A percentile compares a stretch with the other conserved stretches of the same genome.
These are phyloP conservation scores for Stagonosporopsis chrysanthemi DNA, from an alignment of 2,329 filamentous ascomycete species.

Conservation along the genomic window DNA sequence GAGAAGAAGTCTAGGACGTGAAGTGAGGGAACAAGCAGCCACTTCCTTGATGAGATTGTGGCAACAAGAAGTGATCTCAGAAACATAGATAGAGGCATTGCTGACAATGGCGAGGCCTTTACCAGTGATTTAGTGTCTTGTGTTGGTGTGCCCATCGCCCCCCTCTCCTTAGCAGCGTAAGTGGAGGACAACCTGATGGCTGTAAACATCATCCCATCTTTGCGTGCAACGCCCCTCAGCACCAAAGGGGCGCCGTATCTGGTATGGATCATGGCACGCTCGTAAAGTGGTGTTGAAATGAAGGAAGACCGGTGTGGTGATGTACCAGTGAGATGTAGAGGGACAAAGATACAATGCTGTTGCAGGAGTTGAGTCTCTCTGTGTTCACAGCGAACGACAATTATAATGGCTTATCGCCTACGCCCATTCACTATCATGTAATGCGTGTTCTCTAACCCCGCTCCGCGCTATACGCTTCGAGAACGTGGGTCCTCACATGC, in stretches of 20 bases:
- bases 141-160: slow-evolving; percentile 8
- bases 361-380: background rate
- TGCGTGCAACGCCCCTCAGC: slow-evolving; percentile 15
- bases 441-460: slow-evolving; percentile 28
- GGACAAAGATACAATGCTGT: background rate
- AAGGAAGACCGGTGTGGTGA: background rate
- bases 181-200: slow-evolving; percentile 16
- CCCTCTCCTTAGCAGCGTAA: slow-evolving; percentile 11
- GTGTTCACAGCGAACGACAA: background rate
- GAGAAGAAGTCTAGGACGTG: slow-evolving; percentile 51
- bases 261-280: slow-evolving; percentile 10
- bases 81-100: slow-evolving; percentile 40
- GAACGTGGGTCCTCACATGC: slow-evolving; percentile 23
- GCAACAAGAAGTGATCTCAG: slow-evolving; percentile 49
- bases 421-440: slow-evolving; percentile 18
- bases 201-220: slow-evolving; percentile 12
- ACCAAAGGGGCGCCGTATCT: slow-evolving; percentile 17
- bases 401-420: slow-evolving; percentile 31
- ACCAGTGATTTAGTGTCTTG: slow-evolving; percentile 9
- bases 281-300: background rate
- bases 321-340: background rate
- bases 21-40: slow-evolving; percentile 51
- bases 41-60: slow-evolving; percentile 57
- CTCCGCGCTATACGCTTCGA: slow-evolving; percentile 21
- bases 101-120: slow-evolving; percentile 26